Evolutionary conservation across 1,284 basidiomycete species (phyloP).

Genomic region (Pseudozyma pruni): DNA sequence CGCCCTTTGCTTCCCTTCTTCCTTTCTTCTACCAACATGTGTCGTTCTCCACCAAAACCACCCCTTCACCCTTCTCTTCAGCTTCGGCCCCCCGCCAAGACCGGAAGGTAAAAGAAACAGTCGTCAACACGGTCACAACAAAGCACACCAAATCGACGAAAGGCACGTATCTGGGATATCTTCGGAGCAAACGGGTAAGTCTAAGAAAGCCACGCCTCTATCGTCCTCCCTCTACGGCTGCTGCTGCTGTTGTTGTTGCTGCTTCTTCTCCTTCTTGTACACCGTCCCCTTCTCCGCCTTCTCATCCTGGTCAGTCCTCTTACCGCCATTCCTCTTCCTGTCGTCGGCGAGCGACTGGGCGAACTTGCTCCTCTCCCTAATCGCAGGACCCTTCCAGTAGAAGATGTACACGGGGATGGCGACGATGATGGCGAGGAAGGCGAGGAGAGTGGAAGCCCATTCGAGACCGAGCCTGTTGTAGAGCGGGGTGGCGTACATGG

Average conservation of each 20-base stretch:
- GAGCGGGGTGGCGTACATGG: conserved; percentile 69
- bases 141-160: too few relatives aligned
- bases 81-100: too few relatives aligned
- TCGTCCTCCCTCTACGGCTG: too few relatives aligned
- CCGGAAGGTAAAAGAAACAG: too few relatives aligned
- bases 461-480: conserved; percentile 66
- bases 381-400: conserved; percentile 68
- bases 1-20: too few relatives aligned
- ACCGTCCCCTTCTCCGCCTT: conserved; percentile 25
- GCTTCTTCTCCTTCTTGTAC: conserved; percentile 12
- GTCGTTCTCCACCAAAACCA: too few relatives aligned
- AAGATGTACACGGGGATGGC: conserved; percentile 70
- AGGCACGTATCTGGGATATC: too few relatives aligned
- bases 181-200: too few relatives aligned
- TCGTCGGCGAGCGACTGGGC: conserved; percentile 67
- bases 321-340: conserved; percentile 59
- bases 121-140: too few relatives aligned
- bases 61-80: too few relatives aligned
- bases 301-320: conserved; percentile 31
- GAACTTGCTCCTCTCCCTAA: conserved; percentile 68
- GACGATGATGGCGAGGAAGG: conserved; percentile 68
- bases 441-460: conserved; percentile 69
- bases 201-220: too few relatives aligned
- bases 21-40: too few relatives aligned
- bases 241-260: conserved; percentile 13